Evolutionary conservation across 73 alveolate species (phyloP), one percentile per base, ranked within the genome.

Genomic region (Uronychia setigera): DNA sequence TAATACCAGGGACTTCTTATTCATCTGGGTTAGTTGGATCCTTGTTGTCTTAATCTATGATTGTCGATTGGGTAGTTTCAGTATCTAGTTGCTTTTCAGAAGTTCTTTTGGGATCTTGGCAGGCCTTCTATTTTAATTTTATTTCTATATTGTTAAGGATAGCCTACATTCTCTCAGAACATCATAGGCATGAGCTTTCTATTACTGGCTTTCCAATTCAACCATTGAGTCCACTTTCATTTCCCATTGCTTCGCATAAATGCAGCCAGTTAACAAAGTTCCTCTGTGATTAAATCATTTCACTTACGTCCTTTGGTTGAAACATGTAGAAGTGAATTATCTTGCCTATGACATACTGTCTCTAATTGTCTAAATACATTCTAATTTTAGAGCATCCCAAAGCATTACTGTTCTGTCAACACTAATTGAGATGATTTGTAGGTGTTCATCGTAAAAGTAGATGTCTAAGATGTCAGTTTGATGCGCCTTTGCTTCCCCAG

Each of bases 191-290:
- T 75, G 74, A 1, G 89, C 93, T 74, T 81, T 74, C 74, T 77
- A 80, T 76, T 87, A 81, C 13, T 80, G 81, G 35, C 89, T 60
- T 32, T 81, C 85, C 30, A 87, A 87, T 35, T 87, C 89, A 14
- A 79, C 81, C 32, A 32, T 0, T 46, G 78, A 35, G 59, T 87
- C 93, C 5, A 87, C 87, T 29, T 67, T 29, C 32, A 86, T 76
- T 31, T 46, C 29, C 88, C 85, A 87, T 30, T 75, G 78, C 80
- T 87, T 87, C 0, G 83, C 74, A 33, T 31, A 60, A 28, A 81
- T 84, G 86, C 93, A 87, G 25, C 88, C 88, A 29, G 87, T 80
- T 33, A 87, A 27, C 28, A 87, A 32, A 0, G 78, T 28, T 27
- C 93, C 93, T 29, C 58, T 60, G 27, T 60, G 25, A 19, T 26